Evolutionary conservation across 73 alveolate species (phyloP), one percentile per base, ranked within the genome.

Genomic region (Halteria grandinella): DNA sequence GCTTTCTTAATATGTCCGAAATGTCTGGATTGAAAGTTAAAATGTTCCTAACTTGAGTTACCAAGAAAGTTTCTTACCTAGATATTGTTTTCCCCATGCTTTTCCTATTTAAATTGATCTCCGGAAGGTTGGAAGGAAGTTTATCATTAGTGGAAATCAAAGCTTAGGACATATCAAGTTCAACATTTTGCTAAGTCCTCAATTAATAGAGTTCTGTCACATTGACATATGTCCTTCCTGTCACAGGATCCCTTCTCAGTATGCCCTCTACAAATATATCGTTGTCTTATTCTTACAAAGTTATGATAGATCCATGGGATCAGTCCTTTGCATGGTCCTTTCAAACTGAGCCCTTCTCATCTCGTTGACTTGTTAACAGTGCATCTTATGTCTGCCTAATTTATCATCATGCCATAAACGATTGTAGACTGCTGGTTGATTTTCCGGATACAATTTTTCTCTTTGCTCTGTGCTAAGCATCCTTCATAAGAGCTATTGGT

Each of bases 241-340:
- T 73, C 2, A 73, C 75, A 29, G 74, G 75, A 55, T 73, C 85
- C 55, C 75, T 66, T 66, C 66, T 66, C 10, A n/a, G n/a, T n/a
- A n/a, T n/a, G n/a, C n/a, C n/a, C n/a, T n/a, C n/a, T n/a, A n/a
- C n/a, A n/a, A n/a, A n/a, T n/a, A n/a, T n/a, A n/a, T n/a, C n/a
- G n/a, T n/a, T n/a, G n/a, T n/a, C n/a, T n/a, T n/a, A n/a, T n/a
- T n/a, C n/a, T n/a, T n/a, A 66, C 66, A 24, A 66, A 66, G 18
- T 66, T 66, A 18, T 27, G 69, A 10, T 15, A 66, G 20, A 44
- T 66, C 29, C 32, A 15, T 23, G 2, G 15, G 15, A 2, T 7
- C 50, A n/a, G 63, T 54, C 17, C 47, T 66, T 28, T 41, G 39
- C 1, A 44, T 5, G 8, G 23, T 66, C 32, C 41, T 66, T 7